Conservation (phyloP, 106 monocot genomes). For the Vanilla planifolia region DNA sequence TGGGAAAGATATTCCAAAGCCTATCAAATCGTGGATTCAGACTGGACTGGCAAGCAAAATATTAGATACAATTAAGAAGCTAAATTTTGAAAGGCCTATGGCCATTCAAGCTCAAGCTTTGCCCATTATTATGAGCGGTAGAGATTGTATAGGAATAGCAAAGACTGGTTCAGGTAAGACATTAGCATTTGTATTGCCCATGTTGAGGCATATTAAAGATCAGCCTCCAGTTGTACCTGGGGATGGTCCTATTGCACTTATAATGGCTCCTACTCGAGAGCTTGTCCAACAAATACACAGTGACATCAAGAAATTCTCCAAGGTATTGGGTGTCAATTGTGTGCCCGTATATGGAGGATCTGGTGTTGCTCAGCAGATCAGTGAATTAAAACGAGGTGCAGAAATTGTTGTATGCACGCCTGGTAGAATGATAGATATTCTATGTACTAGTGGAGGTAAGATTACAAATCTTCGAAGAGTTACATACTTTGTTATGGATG, state of each 20-base stretch:
- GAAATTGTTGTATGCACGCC: constrained; percentile 99
- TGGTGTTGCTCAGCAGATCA: constrained; percentile 97
- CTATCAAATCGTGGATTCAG: constrained; percentile 91
- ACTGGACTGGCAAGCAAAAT: constrained; percentile 80
- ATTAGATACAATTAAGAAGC: constrained; percentile 82
- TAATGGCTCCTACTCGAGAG: constrained; percentile 97
- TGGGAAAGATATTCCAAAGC: constrained; percentile 95
- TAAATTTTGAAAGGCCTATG: constrained; percentile 93
- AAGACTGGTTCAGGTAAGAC: constrained; percentile 99
- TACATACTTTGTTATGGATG: constrained; percentile 97
- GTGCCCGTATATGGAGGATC: constrained; percentile 96
- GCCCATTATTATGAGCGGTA: constrained; percentile 91
- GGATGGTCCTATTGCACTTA: constrained; percentile 90
- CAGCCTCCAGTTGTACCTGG: constrained; percentile 83
- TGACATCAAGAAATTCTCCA: constrained; percentile 87
- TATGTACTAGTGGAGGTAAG: constrained; percentile 92
- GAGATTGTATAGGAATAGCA: constrained; percentile 95
- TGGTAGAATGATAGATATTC: constrained; percentile 96
- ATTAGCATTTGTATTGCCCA: constrained; percentile 89
- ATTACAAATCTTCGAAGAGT: constrained; percentile 90
- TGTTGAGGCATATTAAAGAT: constrained; percentile 95
- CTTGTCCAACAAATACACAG: constrained; percentile 94
- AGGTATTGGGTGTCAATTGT: constrained; percentile 63
- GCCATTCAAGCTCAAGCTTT: constrained; percentile 89
- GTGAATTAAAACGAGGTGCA: constrained; percentile 86